These are phyloP conservation scores for Phytophthora fragariae DNA, from an alignment of 352 stramenopile species.

Conservation along the genomic window DNA sequence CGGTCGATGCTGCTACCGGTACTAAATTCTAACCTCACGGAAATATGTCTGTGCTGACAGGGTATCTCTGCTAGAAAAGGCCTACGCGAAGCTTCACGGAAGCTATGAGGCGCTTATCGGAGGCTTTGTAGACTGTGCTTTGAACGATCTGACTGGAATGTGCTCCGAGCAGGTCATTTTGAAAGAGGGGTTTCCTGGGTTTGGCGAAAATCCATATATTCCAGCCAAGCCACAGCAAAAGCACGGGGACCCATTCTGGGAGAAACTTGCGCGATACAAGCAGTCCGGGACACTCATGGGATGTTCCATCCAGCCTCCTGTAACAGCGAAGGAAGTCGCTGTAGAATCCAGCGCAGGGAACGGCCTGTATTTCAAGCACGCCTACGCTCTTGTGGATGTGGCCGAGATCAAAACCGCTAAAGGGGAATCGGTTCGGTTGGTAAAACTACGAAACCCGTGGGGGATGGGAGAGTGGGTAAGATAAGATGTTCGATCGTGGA, in stretches of 20 bases:
- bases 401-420: constrained; percentile 72
- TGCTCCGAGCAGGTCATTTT: constrained; percentile 91
- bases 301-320: constrained; percentile 88
- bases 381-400: constrained; percentile 86
- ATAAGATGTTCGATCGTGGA: constrained; percentile 9
- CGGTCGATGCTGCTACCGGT: neutral
- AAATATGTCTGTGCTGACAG: constrained; percentile 34
- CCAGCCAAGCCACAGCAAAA: constrained; percentile 51
- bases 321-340: constrained; percentile 66
- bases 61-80: constrained; percentile 92
- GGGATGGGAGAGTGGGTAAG: constrained; percentile 92
- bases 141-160: constrained; percentile 92
- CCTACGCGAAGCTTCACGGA: constrained; percentile 93
- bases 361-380: constrained; percentile 89
- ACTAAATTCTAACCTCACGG: constrained; percentile 1
- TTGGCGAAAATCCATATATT: constrained; percentile 72
- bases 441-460: constrained; percentile 92
- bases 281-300: constrained; percentile 90
- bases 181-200: constrained; percentile 80
- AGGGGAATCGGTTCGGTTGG: constrained; percentile 59
- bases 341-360: constrained; percentile 83
- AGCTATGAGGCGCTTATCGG: constrained; percentile 91
- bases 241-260: constrained; percentile 79
- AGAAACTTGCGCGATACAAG: constrained; percentile 82
- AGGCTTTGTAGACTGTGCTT: constrained; percentile 89